Conservation (phyloP, 1,284 basidiomycete species). For the Rhodotorula sp. region DNA sequence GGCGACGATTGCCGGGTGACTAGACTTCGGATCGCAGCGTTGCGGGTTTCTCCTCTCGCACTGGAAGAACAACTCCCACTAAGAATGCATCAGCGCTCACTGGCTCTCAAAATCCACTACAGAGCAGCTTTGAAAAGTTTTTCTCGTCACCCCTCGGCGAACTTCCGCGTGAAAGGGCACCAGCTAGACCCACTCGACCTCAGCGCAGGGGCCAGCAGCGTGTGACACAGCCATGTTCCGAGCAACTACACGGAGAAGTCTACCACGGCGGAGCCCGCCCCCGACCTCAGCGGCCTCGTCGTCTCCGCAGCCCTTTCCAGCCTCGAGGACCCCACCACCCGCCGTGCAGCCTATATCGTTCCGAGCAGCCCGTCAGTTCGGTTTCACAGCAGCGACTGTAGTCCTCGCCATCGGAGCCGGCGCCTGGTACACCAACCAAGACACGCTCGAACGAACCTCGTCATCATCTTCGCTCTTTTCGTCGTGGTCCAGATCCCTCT, state of each 20-base stretch:
- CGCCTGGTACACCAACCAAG: conserved; percentile 22
- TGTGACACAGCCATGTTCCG: neutral
- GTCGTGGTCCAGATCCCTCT: neutral
- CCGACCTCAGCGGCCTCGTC: neutral
- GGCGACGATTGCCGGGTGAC: too few species aligned
- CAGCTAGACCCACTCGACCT: neutral
- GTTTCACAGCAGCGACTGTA: neutral
- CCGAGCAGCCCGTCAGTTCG: conserved; percentile 6
- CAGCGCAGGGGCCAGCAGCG: neutral
- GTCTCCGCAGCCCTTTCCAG: neutral
- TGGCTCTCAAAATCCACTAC: too few species aligned
- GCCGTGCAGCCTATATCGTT: neutral
- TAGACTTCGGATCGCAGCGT: too few species aligned
- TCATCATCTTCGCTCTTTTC: neutral
- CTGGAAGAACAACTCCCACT: too few species aligned
- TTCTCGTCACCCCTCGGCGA: too few species aligned
- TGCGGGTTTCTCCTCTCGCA: too few species aligned
- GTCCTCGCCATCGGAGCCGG: conserved; percentile 11
- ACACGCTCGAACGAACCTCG: conserved; percentile 10
- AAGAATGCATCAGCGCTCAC: too few species aligned
- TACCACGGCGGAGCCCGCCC: neutral
- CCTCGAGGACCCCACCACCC: neutral
- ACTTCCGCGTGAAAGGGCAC: neutral
- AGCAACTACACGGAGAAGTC: neutral
- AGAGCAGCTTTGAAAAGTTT: too few species aligned